Evolutionary conservation across 2,329 filamentous ascomycete species (phyloP).

Genomic region (Exophiala sp.): DNA sequence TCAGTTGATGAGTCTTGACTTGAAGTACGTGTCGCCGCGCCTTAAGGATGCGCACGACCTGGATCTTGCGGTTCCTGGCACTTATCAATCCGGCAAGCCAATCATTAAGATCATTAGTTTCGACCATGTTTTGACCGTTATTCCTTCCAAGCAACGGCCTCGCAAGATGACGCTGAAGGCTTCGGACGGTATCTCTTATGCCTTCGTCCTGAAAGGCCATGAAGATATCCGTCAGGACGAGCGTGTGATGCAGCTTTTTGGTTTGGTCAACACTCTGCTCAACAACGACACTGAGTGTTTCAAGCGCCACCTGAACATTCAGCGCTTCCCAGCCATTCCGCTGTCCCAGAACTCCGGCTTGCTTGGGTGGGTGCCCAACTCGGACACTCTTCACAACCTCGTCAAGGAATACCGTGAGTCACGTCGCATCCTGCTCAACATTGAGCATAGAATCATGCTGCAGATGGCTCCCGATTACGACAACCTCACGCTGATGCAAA

Average conservation of each 20-base stretch:
- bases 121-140: slow-evolving; percentile 83
- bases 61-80: slow-evolving; percentile 92
- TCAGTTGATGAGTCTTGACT: slow-evolving; percentile 85
- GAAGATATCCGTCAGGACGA: slow-evolving; percentile 99
- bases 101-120: slow-evolving; percentile 86
- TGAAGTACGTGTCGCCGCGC: slow-evolving; percentile 95
- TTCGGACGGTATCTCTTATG: slow-evolving; percentile 82
- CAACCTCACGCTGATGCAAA: slow-evolving; percentile 98
- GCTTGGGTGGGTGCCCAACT: slow-evolving; percentile 94
- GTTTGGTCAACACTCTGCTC: slow-evolving; percentile 92
- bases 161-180: slow-evolving; percentile 83
- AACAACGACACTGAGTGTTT: slow-evolving; percentile 92
- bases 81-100: slow-evolving; percentile 75
- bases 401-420: slow-evolving; percentile 97
- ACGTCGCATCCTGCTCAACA: slow-evolving; percentile 95
- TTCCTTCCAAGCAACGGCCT: slow-evolving; percentile 94
- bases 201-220: slow-evolving; percentile 94
- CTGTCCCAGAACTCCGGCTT: slow-evolving; percentile 94
- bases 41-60: slow-evolving; percentile 80
- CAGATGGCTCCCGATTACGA: slow-evolving; percentile 99
- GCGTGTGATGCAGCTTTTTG: slow-evolving; percentile 98
- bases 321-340: slow-evolving; percentile 93
- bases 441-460: slow-evolving; percentile 98
- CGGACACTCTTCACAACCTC: slow-evolving; percentile 91
- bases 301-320: slow-evolving; percentile 94